Percentiles rank a stretch among this genome's conserved stretches.
These are phyloP conservation scores for Ambrosia hybrid DNA, from an alignment of 140 eudicot genomes.

Conservation along the genomic window DNA sequence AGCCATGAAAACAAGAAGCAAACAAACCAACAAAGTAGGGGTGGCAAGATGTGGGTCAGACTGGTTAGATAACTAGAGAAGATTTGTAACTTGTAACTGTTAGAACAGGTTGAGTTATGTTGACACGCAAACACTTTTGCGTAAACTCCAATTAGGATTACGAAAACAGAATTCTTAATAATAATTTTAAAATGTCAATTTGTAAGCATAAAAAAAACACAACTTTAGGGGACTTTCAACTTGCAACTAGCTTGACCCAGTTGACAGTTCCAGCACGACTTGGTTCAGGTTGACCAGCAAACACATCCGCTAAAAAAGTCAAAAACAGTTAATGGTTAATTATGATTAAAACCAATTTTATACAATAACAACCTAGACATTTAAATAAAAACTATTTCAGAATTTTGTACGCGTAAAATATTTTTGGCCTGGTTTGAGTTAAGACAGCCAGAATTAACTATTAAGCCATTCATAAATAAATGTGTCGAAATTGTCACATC, in stretches of 20 bases:
- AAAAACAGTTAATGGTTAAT: too few relatives aligned
- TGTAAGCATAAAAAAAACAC: neutral
- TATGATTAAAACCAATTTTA: too few relatives aligned
- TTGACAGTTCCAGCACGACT: neutral
- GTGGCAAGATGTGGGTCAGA: neutral
- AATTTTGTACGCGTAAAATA: too few relatives aligned
- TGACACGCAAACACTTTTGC: neutral
- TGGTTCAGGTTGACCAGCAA: neutral
- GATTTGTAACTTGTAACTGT: neutral
- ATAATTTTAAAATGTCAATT: neutral
- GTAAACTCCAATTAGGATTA: neutral
- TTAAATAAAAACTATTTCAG: too few relatives aligned
- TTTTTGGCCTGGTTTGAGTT: neutral
- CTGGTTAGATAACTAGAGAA: neutral
- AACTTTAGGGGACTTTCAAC: neutral
- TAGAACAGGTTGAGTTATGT: neutral
- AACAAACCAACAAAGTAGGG: neutral
- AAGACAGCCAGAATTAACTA: neutral
- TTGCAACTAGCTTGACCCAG: neutral
- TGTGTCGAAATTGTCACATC: neutral
- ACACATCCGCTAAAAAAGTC: neutral
- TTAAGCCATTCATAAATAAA: neutral
- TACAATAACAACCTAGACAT: too few relatives aligned
- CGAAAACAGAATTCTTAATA: neutral
- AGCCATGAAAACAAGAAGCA: conserved; percentile 10